phyloP scores from a whole-genome alignment of 176 grass and related monocot species.

The Bothriochloa decipiens region DNA sequence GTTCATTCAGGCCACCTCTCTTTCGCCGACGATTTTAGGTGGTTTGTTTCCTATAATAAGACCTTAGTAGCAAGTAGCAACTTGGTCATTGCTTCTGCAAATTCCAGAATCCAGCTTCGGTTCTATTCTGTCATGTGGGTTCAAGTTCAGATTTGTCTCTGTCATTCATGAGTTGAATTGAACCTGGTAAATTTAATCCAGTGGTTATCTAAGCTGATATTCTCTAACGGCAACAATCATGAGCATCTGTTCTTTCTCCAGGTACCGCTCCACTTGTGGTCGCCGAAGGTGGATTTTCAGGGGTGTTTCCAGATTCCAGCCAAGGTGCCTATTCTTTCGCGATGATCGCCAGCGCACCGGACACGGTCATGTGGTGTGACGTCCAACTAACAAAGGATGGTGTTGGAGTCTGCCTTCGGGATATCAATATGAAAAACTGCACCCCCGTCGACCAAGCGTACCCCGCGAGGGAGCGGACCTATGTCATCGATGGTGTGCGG shows the following conservation, averaged over 20 bases:
- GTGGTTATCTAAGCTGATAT: not conserved
- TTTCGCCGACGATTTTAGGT: not conserved
- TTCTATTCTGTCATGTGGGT: not conserved
- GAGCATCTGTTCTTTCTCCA: conserved; percentile 1
- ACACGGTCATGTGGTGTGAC: conserved; percentile 63
- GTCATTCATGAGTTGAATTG: not conserved
- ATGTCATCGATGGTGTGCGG: conserved; percentile 38
- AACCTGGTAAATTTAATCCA: not conserved
- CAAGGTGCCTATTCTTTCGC: conserved; percentile 30
- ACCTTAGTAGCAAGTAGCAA: too few species aligned
- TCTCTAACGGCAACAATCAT: not conserved
- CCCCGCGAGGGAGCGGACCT: conserved; percentile 27
- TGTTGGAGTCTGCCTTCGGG: conserved; percentile 69
- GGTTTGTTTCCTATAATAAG: not conserved
- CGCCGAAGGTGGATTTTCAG: conserved; percentile 81
- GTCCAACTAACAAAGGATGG: conserved; percentile 75
- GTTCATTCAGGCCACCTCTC: not conserved
- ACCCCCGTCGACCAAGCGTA: conserved; percentile 33
- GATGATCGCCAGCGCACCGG: not conserved
- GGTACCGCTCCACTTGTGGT: conserved; percentile 58
- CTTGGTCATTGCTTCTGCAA: not conserved
- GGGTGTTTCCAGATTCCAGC: conserved; percentile 85
- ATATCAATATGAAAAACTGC: conserved; percentile 69
- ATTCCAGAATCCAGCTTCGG: not conserved
- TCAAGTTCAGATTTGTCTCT: not conserved